Conservation (phyloP, 2,329 filamentous ascomycete species). For the Apiospora kogelbergensis region DNA sequence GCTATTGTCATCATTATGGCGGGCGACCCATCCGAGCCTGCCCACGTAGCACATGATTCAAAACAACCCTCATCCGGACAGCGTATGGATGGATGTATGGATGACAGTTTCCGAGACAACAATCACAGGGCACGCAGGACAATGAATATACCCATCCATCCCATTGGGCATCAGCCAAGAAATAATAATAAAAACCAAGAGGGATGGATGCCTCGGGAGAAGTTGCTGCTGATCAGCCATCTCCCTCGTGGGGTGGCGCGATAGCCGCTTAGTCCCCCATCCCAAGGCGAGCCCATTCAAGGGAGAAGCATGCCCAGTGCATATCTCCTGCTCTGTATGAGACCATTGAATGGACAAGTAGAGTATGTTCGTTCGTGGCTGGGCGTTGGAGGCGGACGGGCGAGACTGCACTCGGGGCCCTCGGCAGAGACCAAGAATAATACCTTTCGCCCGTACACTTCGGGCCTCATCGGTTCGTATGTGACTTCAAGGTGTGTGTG, state of each 20-base stretch:
- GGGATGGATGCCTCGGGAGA: neutral
- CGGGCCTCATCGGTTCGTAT: neutral
- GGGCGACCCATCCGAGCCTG: neutral
- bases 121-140: too few species aligned
- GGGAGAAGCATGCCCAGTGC: neutral
- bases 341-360: neutral
- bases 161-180: neutral
- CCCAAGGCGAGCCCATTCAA: neutral
- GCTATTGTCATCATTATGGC: neutral
- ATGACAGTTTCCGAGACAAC: neutral
- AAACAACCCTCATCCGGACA: neutral
- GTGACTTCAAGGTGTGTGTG: neutral
- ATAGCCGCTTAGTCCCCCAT: neutral
- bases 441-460: neutral
- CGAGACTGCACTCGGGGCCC: neutral
- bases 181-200: too few species aligned
- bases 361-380: neutral
- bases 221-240: neutral
- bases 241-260: neutral
- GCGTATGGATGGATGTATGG: neutral
- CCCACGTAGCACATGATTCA: neutral
- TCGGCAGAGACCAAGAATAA: neutral
- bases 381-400: neutral
- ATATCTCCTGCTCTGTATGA: neutral
- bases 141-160: neutral